Conservation (phyloP, 2,329 filamentous ascomycete species). For the Colletotrichum liriopes region DNA sequence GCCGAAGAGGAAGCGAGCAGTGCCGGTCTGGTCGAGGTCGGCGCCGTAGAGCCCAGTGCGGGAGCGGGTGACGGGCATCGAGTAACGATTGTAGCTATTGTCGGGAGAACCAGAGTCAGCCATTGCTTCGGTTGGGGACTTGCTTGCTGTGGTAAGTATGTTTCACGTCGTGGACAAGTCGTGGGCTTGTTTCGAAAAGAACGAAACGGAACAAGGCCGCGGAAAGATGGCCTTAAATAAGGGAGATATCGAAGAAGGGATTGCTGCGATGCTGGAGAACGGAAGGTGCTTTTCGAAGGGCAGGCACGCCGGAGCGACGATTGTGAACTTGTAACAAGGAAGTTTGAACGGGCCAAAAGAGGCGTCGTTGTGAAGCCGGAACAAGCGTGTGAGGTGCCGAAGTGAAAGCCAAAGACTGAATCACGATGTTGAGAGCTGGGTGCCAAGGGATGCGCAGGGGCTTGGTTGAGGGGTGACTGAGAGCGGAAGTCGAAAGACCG, state of each 20-base stretch:
- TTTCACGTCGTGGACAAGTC: conserved; percentile 33
- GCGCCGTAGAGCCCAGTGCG: conserved; percentile 78
- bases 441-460: too few relatives aligned
- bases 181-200: conserved; percentile 1
- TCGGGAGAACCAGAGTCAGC: conserved; percentile 44
- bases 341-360: background rate
- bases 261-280: background rate
- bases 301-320: background rate
- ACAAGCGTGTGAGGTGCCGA: background rate
- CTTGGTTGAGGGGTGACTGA: background rate
- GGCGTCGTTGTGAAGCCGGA: background rate
- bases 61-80: conserved; percentile 87
- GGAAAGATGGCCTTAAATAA: conserved; percentile 1
- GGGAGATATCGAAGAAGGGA: background rate
- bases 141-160: conserved; percentile 6
- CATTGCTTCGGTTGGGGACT: conserved; percentile 15
- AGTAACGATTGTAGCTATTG: conserved; percentile 87
- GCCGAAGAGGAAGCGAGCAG: conserved; percentile 87
- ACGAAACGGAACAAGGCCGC: background rate
- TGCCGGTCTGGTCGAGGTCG: conserved; percentile 86
- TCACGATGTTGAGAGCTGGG: background rate
- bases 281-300: background rate
- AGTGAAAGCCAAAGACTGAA: background rate
- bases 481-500: background rate
- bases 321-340: conserved; percentile 16